Conservation (phyloP, 129 eudicot genomes). For the Chrysanthemum lavandulifolium region DNA sequence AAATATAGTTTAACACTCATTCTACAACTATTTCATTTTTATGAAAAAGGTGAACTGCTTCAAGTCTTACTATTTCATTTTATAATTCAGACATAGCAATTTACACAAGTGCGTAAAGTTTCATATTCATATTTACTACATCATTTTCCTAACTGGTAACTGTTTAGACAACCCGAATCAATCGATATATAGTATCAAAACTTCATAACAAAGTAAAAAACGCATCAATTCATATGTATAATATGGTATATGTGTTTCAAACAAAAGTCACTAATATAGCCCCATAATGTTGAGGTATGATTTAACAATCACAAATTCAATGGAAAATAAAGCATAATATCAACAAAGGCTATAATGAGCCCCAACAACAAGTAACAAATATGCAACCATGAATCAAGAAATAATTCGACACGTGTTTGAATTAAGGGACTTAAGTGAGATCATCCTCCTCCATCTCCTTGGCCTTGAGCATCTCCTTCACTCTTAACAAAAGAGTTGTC, state of each 20-base stretch:
- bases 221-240: too few relatives aligned
- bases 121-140: too few relatives aligned
- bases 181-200: too few relatives aligned
- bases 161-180: too few relatives aligned
- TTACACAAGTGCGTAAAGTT: too few relatives aligned
- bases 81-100: too few relatives aligned
- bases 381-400: conserved; percentile 18
- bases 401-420: neutral
- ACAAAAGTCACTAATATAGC: neutral
- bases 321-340: conserved; percentile 15
- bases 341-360: conserved; percentile 17
- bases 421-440: conserved; percentile 45
- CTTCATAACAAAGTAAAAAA: too few relatives aligned
- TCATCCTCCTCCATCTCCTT: conserved; percentile 89
- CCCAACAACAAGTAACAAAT: conserved; percentile 15
- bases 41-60: too few relatives aligned
- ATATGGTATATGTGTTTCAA: conserved; percentile 3
- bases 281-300: neutral
- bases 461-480: conserved; percentile 81
- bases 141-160: too few relatives aligned
- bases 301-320: conserved; percentile 6
- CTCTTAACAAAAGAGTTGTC: conserved; percentile 92
- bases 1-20: too few relatives aligned
- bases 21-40: too few relatives aligned
- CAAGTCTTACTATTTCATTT: too few relatives aligned